These are phyloP conservation scores for Pseudomonodictys pantanalensis DNA, from an alignment of 495 filamentous ascomycete species.

Conservation along the genomic window DNA sequence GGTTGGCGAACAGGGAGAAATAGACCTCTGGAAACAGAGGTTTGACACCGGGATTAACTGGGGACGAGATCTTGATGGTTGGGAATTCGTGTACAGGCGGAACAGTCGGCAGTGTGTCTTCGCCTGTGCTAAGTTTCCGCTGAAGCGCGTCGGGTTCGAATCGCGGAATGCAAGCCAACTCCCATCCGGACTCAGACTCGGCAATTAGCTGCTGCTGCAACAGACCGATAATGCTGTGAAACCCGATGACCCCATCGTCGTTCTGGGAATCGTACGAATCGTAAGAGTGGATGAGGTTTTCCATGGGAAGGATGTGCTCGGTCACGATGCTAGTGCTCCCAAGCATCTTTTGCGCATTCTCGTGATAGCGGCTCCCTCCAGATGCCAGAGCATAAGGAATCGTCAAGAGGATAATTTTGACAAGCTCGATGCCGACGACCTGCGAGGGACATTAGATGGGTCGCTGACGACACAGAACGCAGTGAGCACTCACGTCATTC, in stretches of 20 bases:
- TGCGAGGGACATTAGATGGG: conserved; percentile 7
- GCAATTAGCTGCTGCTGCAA: conserved; percentile 79
- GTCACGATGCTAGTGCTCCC: conserved; percentile 92
- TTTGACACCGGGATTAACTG: conserved; percentile 68
- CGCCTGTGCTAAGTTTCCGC: conserved; percentile 15
- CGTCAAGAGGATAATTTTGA: conserved; percentile 91
- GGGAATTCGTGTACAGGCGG: conserved; percentile 70
- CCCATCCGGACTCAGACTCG: conserved; percentile 69
- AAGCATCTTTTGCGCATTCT: conserved; percentile 71
- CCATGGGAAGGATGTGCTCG: conserved; percentile 74
- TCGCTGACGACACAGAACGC: not conserved
- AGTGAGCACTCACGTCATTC: conserved; percentile 67
- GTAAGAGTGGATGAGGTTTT: conserved; percentile 81
- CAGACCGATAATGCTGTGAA: conserved; percentile 72
- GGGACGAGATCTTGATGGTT: conserved; percentile 65
- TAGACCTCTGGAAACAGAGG: conserved; percentile 88
- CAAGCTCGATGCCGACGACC: conserved; percentile 81
- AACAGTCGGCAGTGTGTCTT: conserved; percentile 13
- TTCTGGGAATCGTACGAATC: conserved; percentile 53
- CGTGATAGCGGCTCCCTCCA: conserved; percentile 59
- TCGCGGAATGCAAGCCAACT: conserved; percentile 75
- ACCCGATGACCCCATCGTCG: conserved; percentile 50
- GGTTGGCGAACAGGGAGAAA: conserved; percentile 85
- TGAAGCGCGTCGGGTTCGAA: conserved; percentile 62
- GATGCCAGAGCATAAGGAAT: conserved; percentile 87